Conservation (phyloP, 2,329 filamentous ascomycete species). For the Colletotrichum gloeosporioides region DNA sequence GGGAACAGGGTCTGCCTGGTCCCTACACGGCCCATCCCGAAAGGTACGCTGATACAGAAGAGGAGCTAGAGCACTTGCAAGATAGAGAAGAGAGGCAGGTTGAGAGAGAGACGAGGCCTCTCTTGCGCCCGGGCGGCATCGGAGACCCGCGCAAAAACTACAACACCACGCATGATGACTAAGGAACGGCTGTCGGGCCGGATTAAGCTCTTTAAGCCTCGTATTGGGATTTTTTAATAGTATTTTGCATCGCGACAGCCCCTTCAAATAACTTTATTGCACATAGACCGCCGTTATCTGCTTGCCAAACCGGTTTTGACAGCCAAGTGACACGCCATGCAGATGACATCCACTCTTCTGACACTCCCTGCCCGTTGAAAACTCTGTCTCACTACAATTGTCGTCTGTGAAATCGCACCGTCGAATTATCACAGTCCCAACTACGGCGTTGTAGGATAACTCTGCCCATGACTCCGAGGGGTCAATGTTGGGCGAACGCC, state of each 20-base stretch:
- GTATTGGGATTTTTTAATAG: background rate
- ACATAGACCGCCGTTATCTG: background rate
- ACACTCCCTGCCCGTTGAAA: background rate
- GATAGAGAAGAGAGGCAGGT: slow-evolving; percentile 58
- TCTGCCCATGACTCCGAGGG: background rate
- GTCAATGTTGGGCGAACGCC: background rate
- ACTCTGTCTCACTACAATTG: background rate
- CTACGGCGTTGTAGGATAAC: background rate
- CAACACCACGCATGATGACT: slow-evolving; percentile 29
- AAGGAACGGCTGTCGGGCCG: background rate
- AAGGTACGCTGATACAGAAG: slow-evolving; percentile 55
- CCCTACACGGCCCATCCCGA: slow-evolving; percentile 59
- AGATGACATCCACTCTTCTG: background rate
- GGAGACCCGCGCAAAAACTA: slow-evolving; percentile 50
- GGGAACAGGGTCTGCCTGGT: slow-evolving; percentile 55
- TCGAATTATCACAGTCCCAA: background rate
- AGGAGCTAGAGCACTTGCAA: slow-evolving; percentile 54
- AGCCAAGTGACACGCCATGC: background rate
- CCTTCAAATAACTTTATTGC: background rate
- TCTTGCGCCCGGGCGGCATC: slow-evolving; percentile 55
- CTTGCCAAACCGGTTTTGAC: background rate
- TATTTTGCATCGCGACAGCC: background rate
- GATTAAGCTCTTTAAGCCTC: background rate
- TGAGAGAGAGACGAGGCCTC: slow-evolving; percentile 54
- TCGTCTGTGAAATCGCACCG: background rate